Base-by-base conservation (phyloP, 805 yeast species). In the Hanseniaspora nectarophila region DNA sequence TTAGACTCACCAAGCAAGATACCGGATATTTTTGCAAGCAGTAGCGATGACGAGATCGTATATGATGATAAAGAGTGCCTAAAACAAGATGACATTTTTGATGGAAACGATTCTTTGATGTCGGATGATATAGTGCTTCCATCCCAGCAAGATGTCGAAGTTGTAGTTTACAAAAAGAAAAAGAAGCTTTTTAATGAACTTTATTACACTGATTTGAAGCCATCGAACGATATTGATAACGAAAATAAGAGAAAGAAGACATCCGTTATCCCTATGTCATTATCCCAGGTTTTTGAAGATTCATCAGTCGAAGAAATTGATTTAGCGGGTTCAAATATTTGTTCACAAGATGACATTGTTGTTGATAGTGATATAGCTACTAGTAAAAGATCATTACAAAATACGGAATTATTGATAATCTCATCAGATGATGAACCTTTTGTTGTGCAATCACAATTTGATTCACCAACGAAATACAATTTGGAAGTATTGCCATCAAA, bases 1-100 rank as follows among this genome's bases (percentile, higher is more conserved):
- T 15, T 47, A 39, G 51, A 47, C 35, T 47, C 51, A 12, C 51
- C 51, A n/a, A 47, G 51, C 15, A 47, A 47, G 24, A 40, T 47
- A 12, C 45, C 32, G 5, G 45, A 47, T 4, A 10, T 21, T 9
- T 24, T 16, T 47, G 35, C 5, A 20, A 21, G 18, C 13, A n/a
- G 29, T 16, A 37, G 43, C 13, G 50, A 45, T 38, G 51, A 31
- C 12, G 29, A 39, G 12, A 39, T n/a, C 5, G 9, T n/a, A 2
- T 21, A 20, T 28, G 21, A n/a, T 7, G 26, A 29, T 13, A 40
- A 13, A 3, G 26, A 21, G 16, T 6, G 15, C 3, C 1, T 21
- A 12, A 37, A 21, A 4, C 13, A 21, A 10, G 15, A 37, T 6
- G 20, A 33, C 21, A n/a, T 8, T 7, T 2, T 12, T 18, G 20